Conservation (phyloP, 2,329 filamentous ascomycete species). For the Xylaria sp. region DNA sequence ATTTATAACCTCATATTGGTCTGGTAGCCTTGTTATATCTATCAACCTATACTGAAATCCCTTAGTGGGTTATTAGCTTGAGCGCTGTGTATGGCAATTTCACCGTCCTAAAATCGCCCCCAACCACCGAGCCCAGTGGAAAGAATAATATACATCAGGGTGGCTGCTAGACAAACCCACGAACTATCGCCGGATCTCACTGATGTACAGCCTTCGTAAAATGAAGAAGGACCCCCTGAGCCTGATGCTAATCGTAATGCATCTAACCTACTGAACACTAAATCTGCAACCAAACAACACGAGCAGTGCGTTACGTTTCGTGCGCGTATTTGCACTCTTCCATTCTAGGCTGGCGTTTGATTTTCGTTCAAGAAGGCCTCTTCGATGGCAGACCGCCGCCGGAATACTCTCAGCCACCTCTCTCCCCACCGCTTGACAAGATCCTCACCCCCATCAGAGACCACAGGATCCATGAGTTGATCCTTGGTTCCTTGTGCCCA, state of each 20-base stretch:
- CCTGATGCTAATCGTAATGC: not conserved
- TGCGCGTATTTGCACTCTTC: constrained; percentile 38
- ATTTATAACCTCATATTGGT: not conserved
- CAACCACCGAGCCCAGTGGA: not conserved
- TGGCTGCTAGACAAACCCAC: not conserved
- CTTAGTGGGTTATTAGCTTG: not conserved
- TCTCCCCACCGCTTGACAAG: constrained; percentile 83
- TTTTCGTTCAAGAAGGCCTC: constrained; percentile 65
- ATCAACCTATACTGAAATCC: not conserved
- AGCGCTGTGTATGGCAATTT: not conserved
- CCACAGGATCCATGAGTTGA: constrained; percentile 73
- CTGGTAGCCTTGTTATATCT: not conserved
- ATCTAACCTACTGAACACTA: not conserved
- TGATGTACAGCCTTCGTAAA: constrained; percentile 26
- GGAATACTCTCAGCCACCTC: constrained; percentile 88
- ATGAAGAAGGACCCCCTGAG: not conserved
- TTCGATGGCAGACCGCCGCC: constrained; percentile 84
- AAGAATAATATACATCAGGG: constrained; percentile 10
- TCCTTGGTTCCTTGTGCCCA: constrained; percentile 81
- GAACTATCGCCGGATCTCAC: not conserved
- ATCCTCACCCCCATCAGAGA: constrained; percentile 66
- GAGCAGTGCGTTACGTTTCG: constrained; percentile 56
- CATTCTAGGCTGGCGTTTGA: constrained; percentile 31
- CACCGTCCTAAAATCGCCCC: not conserved
- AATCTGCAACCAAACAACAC: not conserved